Conservation (phyloP, 495 filamentous ascomycete species). For the Pyronema omphalodes region DNA sequence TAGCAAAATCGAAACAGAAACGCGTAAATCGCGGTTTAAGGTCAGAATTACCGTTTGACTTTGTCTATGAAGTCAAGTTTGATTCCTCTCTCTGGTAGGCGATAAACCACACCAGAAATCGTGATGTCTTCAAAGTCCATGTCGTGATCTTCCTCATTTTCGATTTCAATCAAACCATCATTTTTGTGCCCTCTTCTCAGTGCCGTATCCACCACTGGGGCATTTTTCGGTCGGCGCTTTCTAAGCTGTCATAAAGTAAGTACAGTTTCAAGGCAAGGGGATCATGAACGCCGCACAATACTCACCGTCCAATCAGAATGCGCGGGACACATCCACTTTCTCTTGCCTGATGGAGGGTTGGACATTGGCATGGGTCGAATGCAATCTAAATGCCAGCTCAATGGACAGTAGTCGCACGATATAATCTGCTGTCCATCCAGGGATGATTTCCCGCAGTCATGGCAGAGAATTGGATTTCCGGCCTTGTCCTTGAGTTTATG, state of each 20-base stretch:
- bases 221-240: slow-evolving; percentile 38
- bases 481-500: slow-evolving; percentile 45
- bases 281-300: slow-evolving; percentile 28
- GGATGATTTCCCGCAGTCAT: slow-evolving; percentile 43
- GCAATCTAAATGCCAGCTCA: slow-evolving; percentile 83
- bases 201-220: slow-evolving; percentile 28
- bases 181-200: slow-evolving; percentile 44
- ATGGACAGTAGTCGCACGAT: slow-evolving; percentile 61
- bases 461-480: slow-evolving; percentile 52
- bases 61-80: slow-evolving; percentile 49
- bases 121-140: slow-evolving; percentile 35
- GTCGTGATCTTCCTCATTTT: slow-evolving; percentile 39
- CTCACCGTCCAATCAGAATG: slow-evolving; percentile 43
- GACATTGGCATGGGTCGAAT: slow-evolving; percentile 60
- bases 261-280: slow-evolving; percentile 26
- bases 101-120: slow-evolving; percentile 41
- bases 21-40: not conserved
- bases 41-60: slow-evolving; percentile 14
- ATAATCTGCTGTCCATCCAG: slow-evolving; percentile 44
- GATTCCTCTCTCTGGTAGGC: slow-evolving; percentile 53
- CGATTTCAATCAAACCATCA: slow-evolving; percentile 63
- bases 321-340: slow-evolving; percentile 75
- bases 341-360: slow-evolving; percentile 44
- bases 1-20: not conserved
- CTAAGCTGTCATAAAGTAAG: slow-evolving; percentile 24